Evolutionary conservation across 805 yeast species (phyloP).

Genomic region (Candida sphagnicola): DNA sequence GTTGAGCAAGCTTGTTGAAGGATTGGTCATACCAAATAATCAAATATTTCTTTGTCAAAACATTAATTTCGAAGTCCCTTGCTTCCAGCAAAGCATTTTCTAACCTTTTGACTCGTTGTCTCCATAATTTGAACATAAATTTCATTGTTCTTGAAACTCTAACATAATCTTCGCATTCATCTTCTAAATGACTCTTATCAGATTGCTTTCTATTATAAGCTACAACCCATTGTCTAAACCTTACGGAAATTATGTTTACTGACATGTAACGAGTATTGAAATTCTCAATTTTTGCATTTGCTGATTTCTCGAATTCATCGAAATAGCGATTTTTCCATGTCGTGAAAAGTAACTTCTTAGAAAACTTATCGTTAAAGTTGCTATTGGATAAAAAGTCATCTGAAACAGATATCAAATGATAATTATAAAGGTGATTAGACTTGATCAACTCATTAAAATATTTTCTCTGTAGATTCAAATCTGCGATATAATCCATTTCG

Average conservation of each 20-base stretch:
- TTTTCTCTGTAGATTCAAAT: slow-evolving; percentile 17
- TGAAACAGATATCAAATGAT: slow-evolving; percentile 3
- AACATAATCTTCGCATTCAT: slow-evolving; percentile 6
- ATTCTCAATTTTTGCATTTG: slow-evolving; percentile 12
- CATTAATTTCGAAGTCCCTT: slow-evolving; percentile 12
- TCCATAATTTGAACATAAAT: slow-evolving; percentile 5
- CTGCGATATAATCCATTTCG: slow-evolving; percentile 13
- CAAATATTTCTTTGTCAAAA: slow-evolving; percentile 22
- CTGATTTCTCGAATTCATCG: slow-evolving; percentile 15
- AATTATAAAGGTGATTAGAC: slow-evolving; percentile 4
- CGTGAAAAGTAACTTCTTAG: slow-evolving; percentile 5
- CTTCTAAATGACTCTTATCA: slow-evolving; percentile 8
- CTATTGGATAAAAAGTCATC: background rate
- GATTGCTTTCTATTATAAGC: slow-evolving; percentile 13
- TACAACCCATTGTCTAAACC: slow-evolving; percentile 19
- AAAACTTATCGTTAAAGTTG: slow-evolving; percentile 3
- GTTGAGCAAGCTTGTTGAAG: slow-evolving; percentile 16
- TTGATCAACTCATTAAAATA: slow-evolving; percentile 11
- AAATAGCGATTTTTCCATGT: slow-evolving; percentile 23
- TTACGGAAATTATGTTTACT: slow-evolving; percentile 10
- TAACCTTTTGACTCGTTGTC: background rate
- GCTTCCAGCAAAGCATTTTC: slow-evolving; percentile 10
- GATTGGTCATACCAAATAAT: slow-evolving; percentile 33
- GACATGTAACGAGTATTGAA: slow-evolving; percentile 14
- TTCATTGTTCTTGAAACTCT: slow-evolving; percentile 1